Percentiles rank a stretch among this genome's conserved stretches.
These are phyloP conservation scores for Leucosporidium scottii DNA, from an alignment of 768 basidiomycete species.

Conservation along the genomic window DNA sequence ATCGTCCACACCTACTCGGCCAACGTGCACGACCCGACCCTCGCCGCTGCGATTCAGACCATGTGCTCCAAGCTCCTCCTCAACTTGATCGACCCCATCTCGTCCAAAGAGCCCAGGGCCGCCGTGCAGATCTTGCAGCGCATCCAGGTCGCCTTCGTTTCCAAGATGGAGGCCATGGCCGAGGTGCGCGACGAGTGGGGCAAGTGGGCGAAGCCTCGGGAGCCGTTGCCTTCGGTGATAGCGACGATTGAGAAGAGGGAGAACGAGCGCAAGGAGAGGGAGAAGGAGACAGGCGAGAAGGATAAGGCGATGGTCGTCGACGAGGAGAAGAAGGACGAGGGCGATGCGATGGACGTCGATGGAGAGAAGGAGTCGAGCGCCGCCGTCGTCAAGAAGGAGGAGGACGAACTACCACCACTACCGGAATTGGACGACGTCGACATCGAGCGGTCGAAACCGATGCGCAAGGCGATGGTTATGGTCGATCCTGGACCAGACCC, in stretches of 20 bases:
- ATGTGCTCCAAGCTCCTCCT: constrained; percentile 89
- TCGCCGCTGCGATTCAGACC: constrained; percentile 72
- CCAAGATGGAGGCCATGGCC: constrained; percentile 74
- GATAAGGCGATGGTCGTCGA: background rate
- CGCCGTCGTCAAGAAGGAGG: constrained; percentile 6
- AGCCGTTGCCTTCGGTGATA: constrained; percentile 3
- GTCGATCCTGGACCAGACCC: constrained; percentile 76
- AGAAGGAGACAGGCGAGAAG: background rate
- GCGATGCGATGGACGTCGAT: background rate
- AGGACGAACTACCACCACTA: constrained; percentile 24
- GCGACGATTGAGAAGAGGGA: constrained; percentile 33
- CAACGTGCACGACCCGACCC: constrained; percentile 78
- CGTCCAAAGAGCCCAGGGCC: constrained; percentile 54
- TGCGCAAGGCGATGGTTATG: constrained; percentile 67
- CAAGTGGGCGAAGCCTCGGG: constrained; percentile 32
- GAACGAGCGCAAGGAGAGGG: constrained; percentile 22
- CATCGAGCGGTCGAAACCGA: constrained; percentile 79
- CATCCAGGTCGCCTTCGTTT: constrained; percentile 74
- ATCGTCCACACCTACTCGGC: constrained; percentile 79
- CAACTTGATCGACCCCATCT: constrained; percentile 73
- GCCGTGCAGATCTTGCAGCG: constrained; percentile 62
- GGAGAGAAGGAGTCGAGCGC: constrained; percentile 1
- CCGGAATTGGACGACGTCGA: constrained; percentile 52
- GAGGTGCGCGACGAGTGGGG: constrained; percentile 46
- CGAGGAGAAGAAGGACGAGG: background rate